Base-by-base conservation (phyloP, 768 basidiomycete species). In the Gautieria morchelliformis region DNA sequence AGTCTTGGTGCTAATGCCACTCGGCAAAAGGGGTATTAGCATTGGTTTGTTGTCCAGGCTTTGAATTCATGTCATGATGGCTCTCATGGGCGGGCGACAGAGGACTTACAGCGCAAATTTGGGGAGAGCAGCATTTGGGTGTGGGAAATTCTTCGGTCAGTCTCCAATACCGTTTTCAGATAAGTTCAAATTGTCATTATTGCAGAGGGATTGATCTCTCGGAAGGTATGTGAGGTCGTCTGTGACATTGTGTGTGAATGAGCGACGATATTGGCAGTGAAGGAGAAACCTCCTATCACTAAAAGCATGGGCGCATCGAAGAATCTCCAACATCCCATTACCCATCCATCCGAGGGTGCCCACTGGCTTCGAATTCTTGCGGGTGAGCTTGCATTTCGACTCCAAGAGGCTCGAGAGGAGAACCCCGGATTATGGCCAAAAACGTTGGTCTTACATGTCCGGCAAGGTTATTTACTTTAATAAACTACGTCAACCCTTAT, bases 251-350 rank as follows among this genome's bases (percentile, higher is more conserved):
- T 32, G 17, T 52, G 17, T n/a, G 5, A 46, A 17, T 33, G 24
- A 41, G 7, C 9, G 35, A 37, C 35, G 51, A 37, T 15, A 32
- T 42, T 40, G 19, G 14, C 66, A 95, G 94, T 97, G 37, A 93
- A 90, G 65, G 89, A 91, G 65, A 91, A 91, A 68, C 77, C 84
- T 15, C 73, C 77, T 0, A 71, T 87, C 32, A 85, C 80, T 60
- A 97, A 96, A 73, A 92, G 89, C 64, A 98, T 98, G 95, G 72
- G 93, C 53, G 91, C 93, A 0, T 87, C 92, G n/a, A 99, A 99
- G 69, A 98, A 97, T 65, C 78, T 97, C 22, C 83, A 86, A 0
- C 81, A 83, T 35, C 80, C 88, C 0, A 82, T 97, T 22, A 87
- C 78, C 6, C 85, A 82, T 42, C 71, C 79, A 14, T 75, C 81